phyloP scores from a whole-genome alignment of 2,329 filamentous ascomycete genomes.

The Didymella exigua region DNA sequence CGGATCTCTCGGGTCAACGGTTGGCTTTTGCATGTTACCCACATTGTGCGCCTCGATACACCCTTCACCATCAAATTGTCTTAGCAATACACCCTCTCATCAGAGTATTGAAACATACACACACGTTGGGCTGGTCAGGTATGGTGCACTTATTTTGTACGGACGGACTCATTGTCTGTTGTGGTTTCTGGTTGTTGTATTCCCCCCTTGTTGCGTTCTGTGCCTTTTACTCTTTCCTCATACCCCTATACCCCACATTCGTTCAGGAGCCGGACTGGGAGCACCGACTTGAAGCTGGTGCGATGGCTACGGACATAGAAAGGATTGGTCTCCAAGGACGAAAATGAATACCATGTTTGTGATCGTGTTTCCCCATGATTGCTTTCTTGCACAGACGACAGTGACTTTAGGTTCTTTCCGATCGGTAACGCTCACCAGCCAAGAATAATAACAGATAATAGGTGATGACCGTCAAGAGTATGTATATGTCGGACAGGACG shows the following conservation, averaged over 20 bases:
- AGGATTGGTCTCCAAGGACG: conserved; percentile 46
- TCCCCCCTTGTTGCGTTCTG: conserved; percentile 9
- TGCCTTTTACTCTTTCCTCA: conserved; percentile 12
- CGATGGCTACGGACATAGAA: conserved; percentile 38
- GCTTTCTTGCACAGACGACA: too few relatives aligned
- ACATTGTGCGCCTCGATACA: conserved; percentile 32
- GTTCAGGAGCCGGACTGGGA: conserved; percentile 23
- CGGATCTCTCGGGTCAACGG: conserved; percentile 41
- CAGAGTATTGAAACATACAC: conserved; percentile 29
- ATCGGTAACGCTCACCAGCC: too few relatives aligned
- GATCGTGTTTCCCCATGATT: too few relatives aligned
- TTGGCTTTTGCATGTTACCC: conserved; percentile 42
- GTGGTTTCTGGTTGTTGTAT: conserved; percentile 17
- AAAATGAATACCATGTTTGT: conserved; percentile 36
- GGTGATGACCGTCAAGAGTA: too few relatives aligned
- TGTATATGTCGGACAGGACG: too few relatives aligned
- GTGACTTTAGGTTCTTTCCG: too few relatives aligned
- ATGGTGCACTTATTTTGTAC: conserved; percentile 10
- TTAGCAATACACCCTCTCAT: conserved; percentile 24
- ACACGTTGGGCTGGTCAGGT: conserved; percentile 10
- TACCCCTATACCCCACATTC: conserved; percentile 23
- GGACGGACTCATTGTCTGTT: conserved; percentile 13
- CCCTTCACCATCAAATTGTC: conserved; percentile 42
- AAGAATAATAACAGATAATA: too few relatives aligned
- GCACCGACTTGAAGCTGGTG: conserved; percentile 21